phyloP scores from a whole-genome alignment of 2,329 filamentous ascomycete species.

The Aspergillus uvarum region DNA sequence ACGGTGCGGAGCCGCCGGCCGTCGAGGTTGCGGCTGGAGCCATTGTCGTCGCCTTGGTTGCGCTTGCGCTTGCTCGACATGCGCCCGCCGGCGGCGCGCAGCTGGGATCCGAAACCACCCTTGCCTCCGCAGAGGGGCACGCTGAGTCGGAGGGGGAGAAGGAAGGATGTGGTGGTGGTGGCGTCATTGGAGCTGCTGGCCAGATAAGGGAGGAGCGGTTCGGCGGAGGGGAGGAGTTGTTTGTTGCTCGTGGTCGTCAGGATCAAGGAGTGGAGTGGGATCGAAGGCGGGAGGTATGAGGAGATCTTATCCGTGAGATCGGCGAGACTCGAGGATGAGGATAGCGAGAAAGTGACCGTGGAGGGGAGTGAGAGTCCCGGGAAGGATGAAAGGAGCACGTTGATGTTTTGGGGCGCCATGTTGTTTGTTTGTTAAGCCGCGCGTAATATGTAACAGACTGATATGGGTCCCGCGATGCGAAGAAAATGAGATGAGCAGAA shows the following conservation, averaged over 20 bases:
- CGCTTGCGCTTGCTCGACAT: conserved; percentile 96
- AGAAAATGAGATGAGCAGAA: background rate
- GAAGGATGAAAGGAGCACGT: conserved; percentile 83
- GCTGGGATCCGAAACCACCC: conserved; percentile 94
- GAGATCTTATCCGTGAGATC: conserved; percentile 66
- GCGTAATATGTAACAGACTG: background rate
- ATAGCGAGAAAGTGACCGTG: conserved; percentile 76
- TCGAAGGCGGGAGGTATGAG: conserved; percentile 58
- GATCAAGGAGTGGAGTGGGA: conserved; percentile 59
- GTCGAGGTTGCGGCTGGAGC: conserved; percentile 89
- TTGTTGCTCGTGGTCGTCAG: conserved; percentile 81
- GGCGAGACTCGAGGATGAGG: conserved; percentile 62
- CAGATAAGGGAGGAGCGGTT: conserved; percentile 63
- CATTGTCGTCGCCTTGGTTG: conserved; percentile 78
- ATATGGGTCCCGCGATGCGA: background rate
- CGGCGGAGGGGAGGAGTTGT: conserved; percentile 56
- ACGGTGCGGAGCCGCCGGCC: conserved; percentile 87
- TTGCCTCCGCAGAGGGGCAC: conserved; percentile 86
- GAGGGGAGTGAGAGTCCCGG: conserved; percentile 76
- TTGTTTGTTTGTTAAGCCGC: conserved; percentile 14
- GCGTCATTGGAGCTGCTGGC: conserved; percentile 36
- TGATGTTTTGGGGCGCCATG: conserved; percentile 64
- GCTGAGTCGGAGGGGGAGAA: conserved; percentile 79
- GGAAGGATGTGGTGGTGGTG: conserved; percentile 53
- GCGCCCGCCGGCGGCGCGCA: conserved; percentile 92